These are phyloP conservation scores for Dioscorea dumetorum DNA, from an alignment of 106 monocot genomes.

Conservation along the genomic window DNA sequence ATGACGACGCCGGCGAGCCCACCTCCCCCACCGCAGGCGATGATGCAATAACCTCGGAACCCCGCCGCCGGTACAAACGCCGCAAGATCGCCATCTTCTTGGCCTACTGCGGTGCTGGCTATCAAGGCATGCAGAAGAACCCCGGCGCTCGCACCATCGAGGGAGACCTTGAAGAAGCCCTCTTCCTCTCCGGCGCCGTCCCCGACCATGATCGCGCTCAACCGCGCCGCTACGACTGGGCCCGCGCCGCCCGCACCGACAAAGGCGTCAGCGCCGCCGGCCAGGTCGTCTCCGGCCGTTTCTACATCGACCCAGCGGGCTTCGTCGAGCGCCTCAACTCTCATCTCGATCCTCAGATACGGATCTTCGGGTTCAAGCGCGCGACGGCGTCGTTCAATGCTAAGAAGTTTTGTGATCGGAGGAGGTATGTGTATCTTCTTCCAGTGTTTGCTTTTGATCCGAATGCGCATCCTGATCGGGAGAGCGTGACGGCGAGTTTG, in stretches of 20 bases:
- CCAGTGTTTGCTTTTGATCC: slow-evolving; percentile 86
- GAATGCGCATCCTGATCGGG: slow-evolving; percentile 55
- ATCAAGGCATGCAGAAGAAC: slow-evolving; percentile 99
- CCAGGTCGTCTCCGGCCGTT: slow-evolving; percentile 93
- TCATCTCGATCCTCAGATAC: slow-evolving; percentile 56
- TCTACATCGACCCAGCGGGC: slow-evolving; percentile 67
- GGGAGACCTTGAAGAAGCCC: slow-evolving; percentile 82
- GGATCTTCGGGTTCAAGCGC: slow-evolving; percentile 63
- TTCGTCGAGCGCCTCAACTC: slow-evolving; percentile 63
- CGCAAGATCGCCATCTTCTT: slow-evolving; percentile 87
- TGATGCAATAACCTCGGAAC: not conserved
- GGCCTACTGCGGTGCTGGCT: slow-evolving; percentile 76
- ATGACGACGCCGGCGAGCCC: not conserved
- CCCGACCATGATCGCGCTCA: slow-evolving; percentile 51
- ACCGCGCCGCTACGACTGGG: slow-evolving; percentile 92
- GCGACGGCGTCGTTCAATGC: slow-evolving; percentile 80
- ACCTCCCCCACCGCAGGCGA: slow-evolving; percentile 2
- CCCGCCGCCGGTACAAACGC: slow-evolving; percentile 56
- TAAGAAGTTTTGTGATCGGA: slow-evolving; percentile 93
- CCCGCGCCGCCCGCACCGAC: slow-evolving; percentile 87
- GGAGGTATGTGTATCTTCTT: slow-evolving; percentile 82
- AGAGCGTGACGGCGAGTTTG: slow-evolving; percentile 59
- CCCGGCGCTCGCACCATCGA: slow-evolving; percentile 95
- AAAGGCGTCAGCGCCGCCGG: slow-evolving; percentile 87
- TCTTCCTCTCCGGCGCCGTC: slow-evolving; percentile 76